A percentile compares a stretch with the other conserved stretches of the same genome.
These are phyloP conservation scores for Penicillium sp. DNA, from an alignment of 2,329 filamentous ascomycete species.

Conservation along the genomic window DNA sequence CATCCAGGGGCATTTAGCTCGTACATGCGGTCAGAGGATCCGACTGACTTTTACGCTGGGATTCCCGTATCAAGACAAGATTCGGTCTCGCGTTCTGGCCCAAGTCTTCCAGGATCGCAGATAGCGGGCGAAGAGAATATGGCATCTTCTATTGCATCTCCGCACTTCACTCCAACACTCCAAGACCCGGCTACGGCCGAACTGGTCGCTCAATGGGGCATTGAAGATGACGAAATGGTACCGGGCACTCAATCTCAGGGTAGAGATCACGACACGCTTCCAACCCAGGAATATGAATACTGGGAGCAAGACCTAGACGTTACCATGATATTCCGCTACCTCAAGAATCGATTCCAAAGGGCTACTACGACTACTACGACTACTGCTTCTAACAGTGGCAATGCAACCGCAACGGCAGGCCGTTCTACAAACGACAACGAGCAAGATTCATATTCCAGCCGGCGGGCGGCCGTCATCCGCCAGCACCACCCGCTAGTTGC, in stretches of 20 bases:
- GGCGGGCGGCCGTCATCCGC: constrained; percentile 76
- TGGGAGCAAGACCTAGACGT: constrained; percentile 94
- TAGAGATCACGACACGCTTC: constrained; percentile 30
- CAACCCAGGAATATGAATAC: constrained; percentile 62
- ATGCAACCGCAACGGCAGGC: constrained; percentile 34
- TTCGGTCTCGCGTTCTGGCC: constrained; percentile 16
- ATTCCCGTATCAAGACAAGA: constrained; percentile 50
- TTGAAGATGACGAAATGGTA: constrained; percentile 56
- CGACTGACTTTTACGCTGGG: constrained; percentile 62
- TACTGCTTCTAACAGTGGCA: constrained; percentile 37
- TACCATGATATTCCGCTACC: constrained; percentile 84
- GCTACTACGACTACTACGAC: constrained; percentile 31
- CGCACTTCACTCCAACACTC: constrained; percentile 9
- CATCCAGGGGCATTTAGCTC: constrained; percentile 87
- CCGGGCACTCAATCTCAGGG: constrained; percentile 49
- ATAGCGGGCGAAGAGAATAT: constrained; percentile 17
- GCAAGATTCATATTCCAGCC: constrained; percentile 59
- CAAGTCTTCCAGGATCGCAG: constrained; percentile 11
- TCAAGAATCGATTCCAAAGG: constrained; percentile 68
- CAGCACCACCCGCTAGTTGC: constrained; percentile 85
- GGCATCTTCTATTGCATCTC: constrained; percentile 50
- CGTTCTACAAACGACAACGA: constrained; percentile 25
- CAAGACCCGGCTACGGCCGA: constrained; percentile 33
- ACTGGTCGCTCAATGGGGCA: constrained; percentile 62
- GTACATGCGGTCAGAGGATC: constrained; percentile 52